phyloP scores from a whole-genome alignment of 1,284 basidiomycete species.

The Stygiomarasmius scandens region DNA sequence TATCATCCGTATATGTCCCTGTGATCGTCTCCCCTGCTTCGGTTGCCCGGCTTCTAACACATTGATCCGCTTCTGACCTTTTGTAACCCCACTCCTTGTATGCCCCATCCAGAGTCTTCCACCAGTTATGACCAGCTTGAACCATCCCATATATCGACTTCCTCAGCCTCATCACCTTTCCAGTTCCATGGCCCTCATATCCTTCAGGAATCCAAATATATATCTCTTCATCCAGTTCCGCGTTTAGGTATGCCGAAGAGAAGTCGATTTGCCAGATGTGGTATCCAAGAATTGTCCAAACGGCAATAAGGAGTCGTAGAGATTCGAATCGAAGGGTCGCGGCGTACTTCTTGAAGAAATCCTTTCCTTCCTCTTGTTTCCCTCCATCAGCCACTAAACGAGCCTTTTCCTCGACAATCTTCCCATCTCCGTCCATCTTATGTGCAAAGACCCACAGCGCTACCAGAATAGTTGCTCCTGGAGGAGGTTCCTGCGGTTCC shows the following conservation, averaged over 20 bases:
- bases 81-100: slow-evolving; percentile 20
- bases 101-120: slow-evolving; percentile 17
- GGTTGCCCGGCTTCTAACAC: slow-evolving; percentile 13
- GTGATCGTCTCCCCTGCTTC: slow-evolving; percentile 21
- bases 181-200: slow-evolving; percentile 7
- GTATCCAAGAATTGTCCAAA: background rate
- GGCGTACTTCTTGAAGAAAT: background rate
- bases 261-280: slow-evolving; percentile 27
- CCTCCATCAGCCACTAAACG: slow-evolving; percentile 2
- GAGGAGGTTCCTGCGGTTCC: slow-evolving; percentile 1
- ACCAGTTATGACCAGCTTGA: slow-evolving; percentile 29
- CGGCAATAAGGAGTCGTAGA: background rate
- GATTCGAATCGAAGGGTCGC: background rate
- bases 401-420: slow-evolving; percentile 6
- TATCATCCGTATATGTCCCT: slow-evolving; percentile 24
- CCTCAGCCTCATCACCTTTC: slow-evolving; percentile 20
- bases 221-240: background rate
- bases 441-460: slow-evolving; percentile 10
- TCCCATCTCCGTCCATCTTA: slow-evolving; percentile 4
- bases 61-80: slow-evolving; percentile 19
- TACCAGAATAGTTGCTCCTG: background rate
- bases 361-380: background rate
- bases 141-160: slow-evolving; percentile 31
- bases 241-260: slow-evolving; percentile 2
- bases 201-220: slow-evolving; percentile 11